A percentile compares a stretch with the other conserved stretches of the same genome.
These are phyloP conservation scores for Urochloa ruziziensis DNA, from an alignment of 176 grass and related monocot species.

Conservation along the genomic window DNA sequence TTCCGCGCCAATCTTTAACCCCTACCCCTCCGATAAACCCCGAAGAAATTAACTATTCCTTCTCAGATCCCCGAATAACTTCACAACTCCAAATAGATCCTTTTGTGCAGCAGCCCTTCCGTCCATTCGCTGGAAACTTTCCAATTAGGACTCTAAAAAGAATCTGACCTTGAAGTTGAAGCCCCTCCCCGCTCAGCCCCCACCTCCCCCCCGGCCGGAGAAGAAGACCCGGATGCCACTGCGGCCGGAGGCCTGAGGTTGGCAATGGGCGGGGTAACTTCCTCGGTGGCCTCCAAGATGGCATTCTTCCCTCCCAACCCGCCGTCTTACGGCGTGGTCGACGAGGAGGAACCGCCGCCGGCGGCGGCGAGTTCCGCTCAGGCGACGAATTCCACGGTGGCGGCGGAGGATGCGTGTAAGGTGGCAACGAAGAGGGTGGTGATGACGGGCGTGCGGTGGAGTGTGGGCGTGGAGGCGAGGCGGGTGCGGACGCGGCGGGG, in stretches of 20 bases:
- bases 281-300: conserved; percentile 75
- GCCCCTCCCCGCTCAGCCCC: background rate
- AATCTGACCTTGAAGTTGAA: background rate
- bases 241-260: conserved; percentile 10
- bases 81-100: background rate
- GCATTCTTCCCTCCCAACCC: conserved; percentile 83
- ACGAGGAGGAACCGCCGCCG: conserved; percentile 46
- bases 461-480: conserved; percentile 64
- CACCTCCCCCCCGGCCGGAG: conserved; percentile 12
- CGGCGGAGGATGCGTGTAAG: background rate
- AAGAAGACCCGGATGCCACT: conserved; percentile 27
- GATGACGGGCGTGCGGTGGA: conserved; percentile 44
- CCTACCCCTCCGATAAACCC: conserved; percentile 19
- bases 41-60: background rate
- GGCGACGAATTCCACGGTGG: background rate
- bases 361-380: background rate
- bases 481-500: conserved; percentile 59
- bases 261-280: conserved; percentile 82
- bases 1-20: conserved; percentile 30
- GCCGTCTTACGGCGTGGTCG: conserved; percentile 57
- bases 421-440: conserved; percentile 24
- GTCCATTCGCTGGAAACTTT: background rate
- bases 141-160: background rate
- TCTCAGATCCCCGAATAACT: background rate
- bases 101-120: background rate